Evolutionary conservation across 1,284 basidiomycete genomes (phyloP), one percentile per base, ranked within the genome.

Genomic region (Volvariella surrecta): DNA sequence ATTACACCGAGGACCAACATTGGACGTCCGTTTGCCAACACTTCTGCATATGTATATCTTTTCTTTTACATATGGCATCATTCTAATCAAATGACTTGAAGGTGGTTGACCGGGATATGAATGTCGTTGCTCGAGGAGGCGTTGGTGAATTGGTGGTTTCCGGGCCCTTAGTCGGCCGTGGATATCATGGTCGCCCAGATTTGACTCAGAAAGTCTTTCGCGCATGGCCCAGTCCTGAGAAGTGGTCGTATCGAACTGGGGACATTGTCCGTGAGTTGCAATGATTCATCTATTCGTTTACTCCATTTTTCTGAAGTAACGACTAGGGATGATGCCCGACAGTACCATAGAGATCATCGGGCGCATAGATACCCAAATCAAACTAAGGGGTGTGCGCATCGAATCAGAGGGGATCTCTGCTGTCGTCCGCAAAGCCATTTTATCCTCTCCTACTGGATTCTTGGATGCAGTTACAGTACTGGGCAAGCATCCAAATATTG

Each of bases 291-390:
- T 18, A 30, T 30, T 16, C 16, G 28, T 3, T 16, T 24, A 34
- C 16, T n/a, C 39, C 13, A 34, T 13, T 38, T 43, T 42, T 20
- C 31, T 38, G 17, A 45, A 3, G 11, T 15, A 30, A 8, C 21
- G 22, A 28, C 8, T 24, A 64, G 63, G 74, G 37, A 74, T 77
- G 70, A 69, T 73, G 60, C 70, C 71, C 1, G 71, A 77, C 47
- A 61, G 59, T n/a, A 67, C 68, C 3, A 52, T 77, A 17, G 69
- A 75, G 49, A 74, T 76, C 42, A 56, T 73, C 20, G 75, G 74
- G n/a, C 66, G 74, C 17, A 71, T 73, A 35, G 75, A 76, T 48
- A 68, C 68, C 13, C 75, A 76, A 49, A 69, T 76, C 53, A 76
- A 77, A 56, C 56, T 75, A 30, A 63, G 70, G 32, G 73, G 74